Evolutionary conservation across 352 stramenopile species (phyloP).

Genomic region (Pythium brachiatum): DNA sequence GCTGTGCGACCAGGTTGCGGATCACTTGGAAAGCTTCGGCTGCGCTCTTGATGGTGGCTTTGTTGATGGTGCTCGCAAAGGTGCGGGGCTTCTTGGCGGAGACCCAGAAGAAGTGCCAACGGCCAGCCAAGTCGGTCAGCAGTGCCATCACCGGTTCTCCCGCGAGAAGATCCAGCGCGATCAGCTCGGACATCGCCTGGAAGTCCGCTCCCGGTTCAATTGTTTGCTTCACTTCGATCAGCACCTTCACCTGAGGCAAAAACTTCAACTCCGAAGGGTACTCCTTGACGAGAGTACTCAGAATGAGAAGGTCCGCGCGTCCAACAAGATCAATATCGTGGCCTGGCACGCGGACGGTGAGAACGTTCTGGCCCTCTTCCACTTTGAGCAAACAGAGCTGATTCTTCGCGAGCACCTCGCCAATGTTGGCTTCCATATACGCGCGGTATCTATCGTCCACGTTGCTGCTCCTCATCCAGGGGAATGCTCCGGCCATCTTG

Average conservation of each 20-base stretch:
- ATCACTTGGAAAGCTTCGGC: constrained; percentile 35
- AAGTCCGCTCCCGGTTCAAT: constrained; percentile 29
- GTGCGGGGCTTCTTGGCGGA: constrained; percentile 18
- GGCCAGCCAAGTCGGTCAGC: constrained; percentile 35
- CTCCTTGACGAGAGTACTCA: constrained; percentile 29
- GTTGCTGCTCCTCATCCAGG: neutral
- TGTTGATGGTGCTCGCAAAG: constrained; percentile 19
- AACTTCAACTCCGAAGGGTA: constrained; percentile 15
- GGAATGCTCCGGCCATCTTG: neutral
- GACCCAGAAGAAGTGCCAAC: constrained; percentile 47
- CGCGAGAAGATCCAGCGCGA: constrained; percentile 40
- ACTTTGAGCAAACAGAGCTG: neutral
- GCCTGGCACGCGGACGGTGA: constrained; percentile 17
- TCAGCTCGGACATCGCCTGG: constrained; percentile 44
- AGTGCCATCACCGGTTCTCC: constrained; percentile 40
- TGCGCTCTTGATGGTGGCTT: constrained; percentile 24
- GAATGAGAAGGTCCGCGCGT: constrained; percentile 38
- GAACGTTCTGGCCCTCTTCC: neutral
- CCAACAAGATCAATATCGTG: constrained; percentile 34
- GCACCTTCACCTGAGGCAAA: constrained; percentile 40
- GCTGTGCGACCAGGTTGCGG: constrained; percentile 29
- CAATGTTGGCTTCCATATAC: neutral
- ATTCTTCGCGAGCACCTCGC: neutral
- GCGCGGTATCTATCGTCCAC: neutral
- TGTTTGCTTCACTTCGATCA: constrained; percentile 46